These are phyloP conservation scores for Floccularia luteovirens DNA, from an alignment of 768 basidiomycete species.

Conservation along the genomic window DNA sequence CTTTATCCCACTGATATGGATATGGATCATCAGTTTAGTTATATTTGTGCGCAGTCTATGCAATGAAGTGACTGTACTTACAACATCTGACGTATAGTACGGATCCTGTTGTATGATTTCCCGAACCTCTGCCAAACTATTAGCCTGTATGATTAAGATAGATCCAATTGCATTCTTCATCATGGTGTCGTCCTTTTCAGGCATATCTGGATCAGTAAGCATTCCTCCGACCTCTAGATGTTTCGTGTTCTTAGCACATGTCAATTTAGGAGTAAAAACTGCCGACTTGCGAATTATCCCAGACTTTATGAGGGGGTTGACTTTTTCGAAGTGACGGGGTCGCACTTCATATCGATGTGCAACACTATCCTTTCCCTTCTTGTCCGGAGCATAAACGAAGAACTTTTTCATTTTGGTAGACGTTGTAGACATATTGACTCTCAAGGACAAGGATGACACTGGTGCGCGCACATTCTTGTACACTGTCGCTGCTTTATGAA, in stretches of 20 bases:
- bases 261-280: not conserved
- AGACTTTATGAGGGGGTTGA: slow-evolving; percentile 24
- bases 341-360: slow-evolving; percentile 39
- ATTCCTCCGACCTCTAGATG: slow-evolving; percentile 41
- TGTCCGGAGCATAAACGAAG: slow-evolving; percentile 51
- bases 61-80: slow-evolving; percentile 13
- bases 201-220: slow-evolving; percentile 36
- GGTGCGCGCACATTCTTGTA: not conserved
- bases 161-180: slow-evolving; percentile 42
- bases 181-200: slow-evolving; percentile 19
- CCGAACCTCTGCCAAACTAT: slow-evolving; percentile 35
- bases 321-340: slow-evolving; percentile 31
- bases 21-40: not conserved
- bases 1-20: slow-evolving; percentile 51
- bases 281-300: slow-evolving; percentile 33
- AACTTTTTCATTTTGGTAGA: slow-evolving; percentile 22
- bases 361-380: slow-evolving; percentile 31
- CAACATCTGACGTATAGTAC: slow-evolving; percentile 31
- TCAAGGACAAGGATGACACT: too few relatives aligned
- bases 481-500: not conserved
- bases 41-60: not conserved
- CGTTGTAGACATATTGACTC: slow-evolving; percentile 1
- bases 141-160: slow-evolving; percentile 39
- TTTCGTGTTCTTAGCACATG: not conserved
- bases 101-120: slow-evolving; percentile 23